Evolutionary conservation across 345 rosid genomes (phyloP).

Genomic region (Hirschfeldia incana): DNA sequence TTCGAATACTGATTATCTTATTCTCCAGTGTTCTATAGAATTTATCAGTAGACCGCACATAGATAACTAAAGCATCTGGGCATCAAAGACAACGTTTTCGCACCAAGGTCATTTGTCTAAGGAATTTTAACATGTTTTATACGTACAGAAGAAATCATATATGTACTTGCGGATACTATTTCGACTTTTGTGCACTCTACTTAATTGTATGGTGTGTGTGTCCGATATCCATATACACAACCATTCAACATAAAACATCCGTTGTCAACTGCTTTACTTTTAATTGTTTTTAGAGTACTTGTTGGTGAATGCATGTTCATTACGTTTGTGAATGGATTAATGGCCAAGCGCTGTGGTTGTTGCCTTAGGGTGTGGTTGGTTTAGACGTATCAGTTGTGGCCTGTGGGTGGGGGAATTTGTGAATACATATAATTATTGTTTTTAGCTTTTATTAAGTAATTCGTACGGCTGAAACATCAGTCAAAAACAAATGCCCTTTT

Average conservation of each 20-base stretch:
- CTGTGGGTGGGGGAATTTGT: too few species aligned
- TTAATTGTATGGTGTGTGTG: neutral
- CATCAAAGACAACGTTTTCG: neutral
- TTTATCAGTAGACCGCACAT: neutral
- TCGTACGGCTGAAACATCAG: too few species aligned
- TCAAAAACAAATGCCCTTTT: too few species aligned
- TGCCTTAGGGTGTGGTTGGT: neutral
- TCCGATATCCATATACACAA: neutral
- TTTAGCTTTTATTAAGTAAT: too few species aligned
- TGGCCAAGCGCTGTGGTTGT: neutral
- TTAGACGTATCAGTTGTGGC: too few species aligned
- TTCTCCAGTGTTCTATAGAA: neutral
- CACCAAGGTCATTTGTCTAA: neutral
- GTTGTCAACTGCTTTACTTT: neutral
- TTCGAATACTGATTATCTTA: neutral
- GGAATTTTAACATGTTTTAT: neutral
- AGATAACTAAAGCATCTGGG: neutral
- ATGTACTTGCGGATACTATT: neutral
- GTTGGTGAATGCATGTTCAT: neutral
- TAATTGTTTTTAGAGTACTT: neutral
- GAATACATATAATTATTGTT: too few species aligned
- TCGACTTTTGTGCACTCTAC: neutral
- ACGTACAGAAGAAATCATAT: neutral
- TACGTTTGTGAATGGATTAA: neutral
- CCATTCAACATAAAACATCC: neutral